Conservation (phyloP, 2,329 filamentous ascomycete species). For the Geosmithia putterillii region DNA sequence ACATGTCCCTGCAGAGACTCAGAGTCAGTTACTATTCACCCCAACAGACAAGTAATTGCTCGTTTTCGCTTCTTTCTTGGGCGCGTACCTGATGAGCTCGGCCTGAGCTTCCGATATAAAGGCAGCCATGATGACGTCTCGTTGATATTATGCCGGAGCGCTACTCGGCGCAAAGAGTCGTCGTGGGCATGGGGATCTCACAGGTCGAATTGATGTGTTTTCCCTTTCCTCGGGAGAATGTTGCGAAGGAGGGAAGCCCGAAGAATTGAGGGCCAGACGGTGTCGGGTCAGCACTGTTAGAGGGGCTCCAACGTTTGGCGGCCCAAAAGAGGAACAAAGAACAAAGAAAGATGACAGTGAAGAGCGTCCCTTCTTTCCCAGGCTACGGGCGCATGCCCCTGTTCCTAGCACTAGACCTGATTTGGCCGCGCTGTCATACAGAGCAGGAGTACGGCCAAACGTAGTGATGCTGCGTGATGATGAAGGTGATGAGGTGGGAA, state of each 20-base stretch:
- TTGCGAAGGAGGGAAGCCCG: background rate
- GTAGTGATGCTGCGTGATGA: background rate
- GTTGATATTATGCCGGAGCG: background rate
- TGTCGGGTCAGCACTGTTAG: background rate
- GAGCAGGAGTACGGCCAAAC: background rate
- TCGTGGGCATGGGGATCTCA: background rate
- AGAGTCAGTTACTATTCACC: background rate
- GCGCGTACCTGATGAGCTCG: slow-evolving; percentile 42
- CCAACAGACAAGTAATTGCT: too few relatives aligned
- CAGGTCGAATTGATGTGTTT: background rate
- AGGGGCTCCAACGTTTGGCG: background rate
- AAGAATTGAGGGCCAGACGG: background rate
- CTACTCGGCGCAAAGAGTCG: background rate
- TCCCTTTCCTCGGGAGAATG: background rate
- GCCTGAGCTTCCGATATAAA: slow-evolving; percentile 36
- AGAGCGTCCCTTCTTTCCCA: background rate
- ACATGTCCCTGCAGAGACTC: slow-evolving; percentile 47
- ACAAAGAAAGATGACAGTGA: background rate
- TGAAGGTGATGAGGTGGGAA: background rate
- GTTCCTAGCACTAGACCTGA: background rate
- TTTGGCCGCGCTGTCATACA: background rate
- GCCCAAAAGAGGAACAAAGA: background rate
- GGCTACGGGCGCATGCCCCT: background rate
- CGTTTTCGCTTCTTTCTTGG: too few relatives aligned
- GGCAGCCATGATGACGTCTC: slow-evolving; percentile 23